Conservation (phyloP, 805 yeast species). For the Dipodascus geniculatus region DNA sequence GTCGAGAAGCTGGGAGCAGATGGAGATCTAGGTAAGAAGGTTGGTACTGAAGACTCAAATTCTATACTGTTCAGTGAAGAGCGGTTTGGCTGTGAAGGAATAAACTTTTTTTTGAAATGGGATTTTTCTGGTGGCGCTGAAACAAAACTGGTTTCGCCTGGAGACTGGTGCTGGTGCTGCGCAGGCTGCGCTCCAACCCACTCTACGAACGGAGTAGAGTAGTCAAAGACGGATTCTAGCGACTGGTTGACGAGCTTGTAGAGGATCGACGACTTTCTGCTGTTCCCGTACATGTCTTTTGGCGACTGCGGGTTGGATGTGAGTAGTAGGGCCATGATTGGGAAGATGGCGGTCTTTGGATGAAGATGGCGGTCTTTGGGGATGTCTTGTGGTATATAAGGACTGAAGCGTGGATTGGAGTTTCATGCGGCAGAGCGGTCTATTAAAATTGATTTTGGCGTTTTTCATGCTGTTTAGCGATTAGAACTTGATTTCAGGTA, state of each 20-base stretch:
- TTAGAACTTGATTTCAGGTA: too few relatives aligned
- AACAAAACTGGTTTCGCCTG: background rate
- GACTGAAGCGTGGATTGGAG: background rate
- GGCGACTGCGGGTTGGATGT: background rate
- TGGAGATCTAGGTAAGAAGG: background rate
- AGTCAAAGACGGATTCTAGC: background rate
- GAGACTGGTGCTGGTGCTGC: background rate
- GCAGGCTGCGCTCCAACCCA: background rate
- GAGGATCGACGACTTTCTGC: background rate
- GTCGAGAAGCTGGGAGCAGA: background rate
- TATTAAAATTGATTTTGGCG: too few relatives aligned
- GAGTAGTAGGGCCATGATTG: too few relatives aligned
- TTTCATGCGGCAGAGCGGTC: background rate
- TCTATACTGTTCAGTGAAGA: background rate
- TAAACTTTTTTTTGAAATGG: background rate
- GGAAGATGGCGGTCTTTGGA: too few relatives aligned
- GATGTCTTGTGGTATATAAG: too few relatives aligned
- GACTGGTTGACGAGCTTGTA: background rate
- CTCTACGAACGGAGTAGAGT: background rate
- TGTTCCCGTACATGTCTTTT: background rate
- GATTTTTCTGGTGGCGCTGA: background rate
- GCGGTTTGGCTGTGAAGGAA: background rate
- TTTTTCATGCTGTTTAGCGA: too few relatives aligned
- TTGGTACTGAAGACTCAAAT: background rate
- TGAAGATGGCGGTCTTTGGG: too few relatives aligned